A percentile compares a stretch with the other conserved stretches of the same genome.
Conservation (phyloP, 2,329 filamentous ascomycete genomes). For the Phialophora verrucosa region DNA sequence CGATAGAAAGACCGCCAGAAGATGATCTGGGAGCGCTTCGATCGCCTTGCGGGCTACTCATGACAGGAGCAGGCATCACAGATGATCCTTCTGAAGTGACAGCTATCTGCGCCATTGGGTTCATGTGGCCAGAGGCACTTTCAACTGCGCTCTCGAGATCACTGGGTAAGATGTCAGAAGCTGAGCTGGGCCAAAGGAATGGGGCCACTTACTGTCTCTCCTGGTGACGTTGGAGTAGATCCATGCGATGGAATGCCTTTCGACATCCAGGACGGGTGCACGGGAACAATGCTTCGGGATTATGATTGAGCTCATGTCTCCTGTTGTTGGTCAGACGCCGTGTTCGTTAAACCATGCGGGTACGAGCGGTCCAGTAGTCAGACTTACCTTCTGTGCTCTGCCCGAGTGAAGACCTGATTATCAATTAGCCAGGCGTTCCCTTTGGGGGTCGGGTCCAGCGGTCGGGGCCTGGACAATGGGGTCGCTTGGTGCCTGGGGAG, state of each 20-base stretch:
- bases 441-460: constrained; percentile 17
- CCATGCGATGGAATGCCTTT: constrained; percentile 56
- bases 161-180: constrained; percentile 25
- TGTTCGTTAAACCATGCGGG: neutral
- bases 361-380: constrained; percentile 23
- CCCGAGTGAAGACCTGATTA: constrained; percentile 56
- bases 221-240: constrained; percentile 56
- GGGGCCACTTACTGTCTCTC: constrained; percentile 54
- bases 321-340: constrained; percentile 39
- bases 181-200: neutral
- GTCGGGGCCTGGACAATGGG: constrained; percentile 19
- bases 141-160: constrained; percentile 33
- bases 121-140: constrained; percentile 25
- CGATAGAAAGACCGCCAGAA: constrained; percentile 38
- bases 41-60: constrained; percentile 35
- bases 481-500: constrained; percentile 9
- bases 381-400: constrained; percentile 51
- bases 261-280: constrained; percentile 53
- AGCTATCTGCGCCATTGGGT: constrained; percentile 30
- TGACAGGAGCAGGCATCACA: constrained; percentile 34
- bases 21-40: constrained; percentile 36
- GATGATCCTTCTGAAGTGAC: constrained; percentile 35
- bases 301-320: constrained; percentile 59
- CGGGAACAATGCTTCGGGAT: constrained; percentile 52
- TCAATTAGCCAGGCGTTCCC: constrained; percentile 25